These are phyloP conservation scores for Colletotrichum tropicale DNA, from an alignment of 2,329 filamentous ascomycete genomes.

Conservation along the genomic window DNA sequence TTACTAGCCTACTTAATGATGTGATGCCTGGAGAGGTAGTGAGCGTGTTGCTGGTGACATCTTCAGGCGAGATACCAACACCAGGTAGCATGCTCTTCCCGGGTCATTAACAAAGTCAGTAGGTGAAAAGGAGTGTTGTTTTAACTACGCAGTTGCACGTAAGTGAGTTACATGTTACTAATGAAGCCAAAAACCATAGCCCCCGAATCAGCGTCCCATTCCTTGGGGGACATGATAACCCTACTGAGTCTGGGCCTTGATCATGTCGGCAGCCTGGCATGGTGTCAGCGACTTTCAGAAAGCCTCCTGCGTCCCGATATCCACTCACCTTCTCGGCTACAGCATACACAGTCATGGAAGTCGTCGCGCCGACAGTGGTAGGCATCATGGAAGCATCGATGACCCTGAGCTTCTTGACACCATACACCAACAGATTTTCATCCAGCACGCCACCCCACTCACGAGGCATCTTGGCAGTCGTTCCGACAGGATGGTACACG, in stretches of 20 bases:
- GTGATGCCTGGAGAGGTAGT: background rate
- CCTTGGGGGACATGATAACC: background rate
- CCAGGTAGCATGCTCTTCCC: background rate
- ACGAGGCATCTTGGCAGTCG: slow-evolving; percentile 30
- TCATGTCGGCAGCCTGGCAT: slow-evolving; percentile 18
- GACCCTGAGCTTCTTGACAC: slow-evolving; percentile 25
- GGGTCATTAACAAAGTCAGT: background rate
- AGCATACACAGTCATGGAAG: slow-evolving; percentile 23
- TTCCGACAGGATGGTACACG: slow-evolving; percentile 30
- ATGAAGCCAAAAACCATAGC: fast-evolving
- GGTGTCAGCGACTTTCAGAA: background rate
- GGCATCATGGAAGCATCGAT: slow-evolving; percentile 26
- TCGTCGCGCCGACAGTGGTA: slow-evolving; percentile 22
- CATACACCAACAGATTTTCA: slow-evolving; percentile 30
- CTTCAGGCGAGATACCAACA: background rate
- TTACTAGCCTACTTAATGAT: background rate
- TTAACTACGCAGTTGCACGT: background rate
- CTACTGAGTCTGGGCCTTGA: slow-evolving; percentile 15
- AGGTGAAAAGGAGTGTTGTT: background rate
- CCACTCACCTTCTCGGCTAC: slow-evolving; percentile 24
- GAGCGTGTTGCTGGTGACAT: background rate
- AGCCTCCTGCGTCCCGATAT: fast-evolving
- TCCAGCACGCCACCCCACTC: slow-evolving; percentile 32
- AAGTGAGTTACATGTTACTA: background rate
- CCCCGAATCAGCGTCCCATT: background rate